Evolutionary conservation across 2,329 filamentous ascomycete species (phyloP).

Genomic region (Trichophyton simii): DNA sequence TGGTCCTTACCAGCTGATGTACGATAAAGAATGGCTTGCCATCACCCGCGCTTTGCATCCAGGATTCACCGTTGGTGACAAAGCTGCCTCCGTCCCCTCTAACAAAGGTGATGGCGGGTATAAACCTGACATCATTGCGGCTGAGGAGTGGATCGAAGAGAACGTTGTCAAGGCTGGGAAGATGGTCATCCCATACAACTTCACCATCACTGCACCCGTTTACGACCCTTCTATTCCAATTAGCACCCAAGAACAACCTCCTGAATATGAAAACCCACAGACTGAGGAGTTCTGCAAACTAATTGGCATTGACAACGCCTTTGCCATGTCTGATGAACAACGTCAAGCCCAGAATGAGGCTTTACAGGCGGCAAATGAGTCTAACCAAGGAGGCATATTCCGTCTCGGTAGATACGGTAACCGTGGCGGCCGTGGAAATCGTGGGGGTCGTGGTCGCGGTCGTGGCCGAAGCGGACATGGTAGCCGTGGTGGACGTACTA

Average conservation of each 20-base stretch:
- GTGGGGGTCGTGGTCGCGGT: constrained; percentile 7
- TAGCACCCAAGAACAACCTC: constrained; percentile 50
- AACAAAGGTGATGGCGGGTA: constrained; percentile 61
- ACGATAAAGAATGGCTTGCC: constrained; percentile 91
- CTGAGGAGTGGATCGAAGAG: constrained; percentile 68
- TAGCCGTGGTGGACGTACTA: neutral
- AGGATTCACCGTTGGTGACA: constrained; percentile 52
- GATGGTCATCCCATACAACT: constrained; percentile 65
- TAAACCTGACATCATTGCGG: constrained; percentile 51
- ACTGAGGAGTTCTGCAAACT: constrained; percentile 70
- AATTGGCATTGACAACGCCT: constrained; percentile 63
- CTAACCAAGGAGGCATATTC: neutral
- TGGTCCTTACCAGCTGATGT: constrained; percentile 52
- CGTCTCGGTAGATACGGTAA: constrained; percentile 10
- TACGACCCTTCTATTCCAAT: constrained; percentile 49
- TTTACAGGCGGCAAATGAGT: constrained; percentile 11
- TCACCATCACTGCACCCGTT: constrained; percentile 60
- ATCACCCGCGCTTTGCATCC: constrained; percentile 72
- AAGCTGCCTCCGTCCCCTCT: constrained; percentile 39
- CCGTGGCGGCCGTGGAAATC: constrained; percentile 8
- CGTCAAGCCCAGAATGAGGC: constrained; percentile 33
- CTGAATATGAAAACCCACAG: constrained; percentile 78
- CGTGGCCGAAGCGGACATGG: neutral
- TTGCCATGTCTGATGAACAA: constrained; percentile 61
- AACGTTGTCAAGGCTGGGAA: constrained; percentile 53